phyloP scores from a whole-genome alignment of 768 basidiomycete genomes.

The Mycena polygramma region DNA sequence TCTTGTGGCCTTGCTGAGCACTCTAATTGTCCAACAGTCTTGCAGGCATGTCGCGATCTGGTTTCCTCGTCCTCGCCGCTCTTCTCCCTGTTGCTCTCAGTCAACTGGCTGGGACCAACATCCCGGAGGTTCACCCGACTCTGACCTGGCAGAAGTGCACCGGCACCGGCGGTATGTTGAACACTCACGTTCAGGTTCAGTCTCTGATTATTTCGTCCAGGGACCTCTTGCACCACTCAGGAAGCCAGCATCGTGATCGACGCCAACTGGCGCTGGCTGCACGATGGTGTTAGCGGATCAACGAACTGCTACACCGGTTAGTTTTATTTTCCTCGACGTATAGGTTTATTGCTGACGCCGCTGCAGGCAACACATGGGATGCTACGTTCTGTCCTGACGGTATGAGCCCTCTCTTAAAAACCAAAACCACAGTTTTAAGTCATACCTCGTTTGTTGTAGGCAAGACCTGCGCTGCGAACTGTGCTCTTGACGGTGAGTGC shows the following conservation, averaged over 20 bases:
- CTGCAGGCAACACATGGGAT: slow-evolving; percentile 62
- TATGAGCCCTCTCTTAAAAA: too few species aligned
- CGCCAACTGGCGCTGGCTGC: slow-evolving; percentile 66
- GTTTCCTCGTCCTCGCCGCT: slow-evolving; percentile 32
- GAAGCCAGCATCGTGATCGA: slow-evolving; percentile 56
- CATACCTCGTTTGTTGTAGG: slow-evolving; percentile 14
- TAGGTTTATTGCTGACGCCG: slow-evolving; percentile 50
- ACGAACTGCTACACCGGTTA: slow-evolving; percentile 59
- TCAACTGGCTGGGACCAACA: slow-evolving; percentile 62
- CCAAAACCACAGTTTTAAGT: too few species aligned
- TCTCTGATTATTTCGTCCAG: background rate
- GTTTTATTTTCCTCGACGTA: slow-evolving; percentile 33
- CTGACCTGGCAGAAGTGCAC: slow-evolving; percentile 57
- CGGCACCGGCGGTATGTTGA: slow-evolving; percentile 42
- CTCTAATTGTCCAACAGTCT: background rate
- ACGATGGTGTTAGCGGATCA: slow-evolving; percentile 49
- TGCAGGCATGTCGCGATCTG: slow-evolving; percentile 13
- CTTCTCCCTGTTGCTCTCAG: slow-evolving; percentile 52
- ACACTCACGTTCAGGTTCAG: background rate
- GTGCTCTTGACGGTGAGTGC: slow-evolving; percentile 51
- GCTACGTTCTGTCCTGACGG: slow-evolving; percentile 63
- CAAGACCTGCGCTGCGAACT: slow-evolving; percentile 59
- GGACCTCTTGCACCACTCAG: slow-evolving; percentile 45
- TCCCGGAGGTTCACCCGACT: slow-evolving; percentile 59
- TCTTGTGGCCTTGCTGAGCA: too few species aligned